Base-by-base conservation (phyloP, 192 early-diverging fungal species). In the Entomortierella chlamydospora region DNA sequence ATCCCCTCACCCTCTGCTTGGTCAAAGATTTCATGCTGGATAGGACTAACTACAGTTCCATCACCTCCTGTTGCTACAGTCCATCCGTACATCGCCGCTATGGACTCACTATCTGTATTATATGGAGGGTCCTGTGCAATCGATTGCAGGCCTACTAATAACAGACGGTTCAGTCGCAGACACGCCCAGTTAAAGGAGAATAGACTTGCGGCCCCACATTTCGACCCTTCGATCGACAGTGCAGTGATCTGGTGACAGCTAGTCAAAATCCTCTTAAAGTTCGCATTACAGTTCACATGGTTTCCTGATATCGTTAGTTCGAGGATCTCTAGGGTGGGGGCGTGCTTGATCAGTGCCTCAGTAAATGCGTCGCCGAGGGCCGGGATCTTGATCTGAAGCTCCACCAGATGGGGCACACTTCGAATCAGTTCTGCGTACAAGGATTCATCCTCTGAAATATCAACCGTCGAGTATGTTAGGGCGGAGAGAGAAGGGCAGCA, bases 371-470 rank as follows among this genome's bases (percentile, higher is more conserved):
- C 56, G 0, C 55, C 66, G 37, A 68, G 66, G 0, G 66, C 29
- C 11, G 66, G 66, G 47, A 68, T 58, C 54, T 56, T 55, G 66
- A 68, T 68, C 56, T 68, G 66, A 30, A 68, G 51, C 23, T 68
- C 66, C 1, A 68, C 66, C 13, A 68, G 45, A 13, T 43, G 53
- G 0, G 66, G 55, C 2, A 58, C 34, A 26, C 55, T 49, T 15
- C 17, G 28, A 56, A 68, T 57, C 0, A 68, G n/a, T 10, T 10
- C 66, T 20, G 56, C 66, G 28, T 68, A 68, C 1, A n/a, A 28
- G 0, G 56, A 57, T 18, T 68, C 66, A 13, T 57, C 43, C 33
- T 68, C 66, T 0, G 30, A 50, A 18, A 54, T 17, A 0, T 68
- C 66, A 20, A 68, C 66, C 1, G 66, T 68, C 30, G 66, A 68